Evolutionary conservation across 2,329 filamentous ascomycete genomes (phyloP).

Genomic region (Cladorrhinum sp.): DNA sequence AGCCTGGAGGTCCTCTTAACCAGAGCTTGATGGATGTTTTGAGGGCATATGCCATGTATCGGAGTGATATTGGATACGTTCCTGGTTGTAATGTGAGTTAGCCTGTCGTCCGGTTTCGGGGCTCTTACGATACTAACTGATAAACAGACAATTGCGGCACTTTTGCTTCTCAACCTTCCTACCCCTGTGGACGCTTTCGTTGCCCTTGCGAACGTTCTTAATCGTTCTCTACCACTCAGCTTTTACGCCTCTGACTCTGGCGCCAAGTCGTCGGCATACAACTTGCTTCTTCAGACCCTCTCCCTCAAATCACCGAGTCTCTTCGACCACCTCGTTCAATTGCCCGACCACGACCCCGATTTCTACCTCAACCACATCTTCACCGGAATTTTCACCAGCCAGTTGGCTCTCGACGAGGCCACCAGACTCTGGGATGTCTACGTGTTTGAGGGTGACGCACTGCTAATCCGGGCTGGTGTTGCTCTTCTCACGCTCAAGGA

Average conservation of each 20-base stretch:
- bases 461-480: conserved; percentile 68
- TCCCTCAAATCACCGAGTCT: conserved; percentile 61
- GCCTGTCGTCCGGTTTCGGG: conserved; percentile 11
- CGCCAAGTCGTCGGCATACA: conserved; percentile 67
- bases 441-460: conserved; percentile 74
- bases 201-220: conserved; percentile 72
- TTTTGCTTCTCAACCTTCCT: conserved; percentile 69
- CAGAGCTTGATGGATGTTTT: conserved; percentile 67
- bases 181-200: conserved; percentile 64
- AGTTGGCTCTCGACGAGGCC: conserved; percentile 65
- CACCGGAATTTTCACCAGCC: conserved; percentile 59
- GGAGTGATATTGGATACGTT: conserved; percentile 76
- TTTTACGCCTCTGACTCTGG: conserved; percentile 69
- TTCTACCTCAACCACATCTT: conserved; percentile 60
- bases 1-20: conserved; percentile 63
- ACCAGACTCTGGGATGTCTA: conserved; percentile 78
- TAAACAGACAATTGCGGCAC: conserved; percentile 63
- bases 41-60: conserved; percentile 77
- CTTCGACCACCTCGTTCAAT: conserved; percentile 59
- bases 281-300: conserved; percentile 65
- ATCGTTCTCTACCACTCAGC: conserved; percentile 69
- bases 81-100: conserved; percentile 69
- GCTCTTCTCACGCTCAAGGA: conserved; percentile 59
- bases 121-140: conserved; percentile 27
- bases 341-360: conserved; percentile 46